Conservation (phyloP, 257 asterid species). For the Rauvolfia tetraphylla region DNA sequence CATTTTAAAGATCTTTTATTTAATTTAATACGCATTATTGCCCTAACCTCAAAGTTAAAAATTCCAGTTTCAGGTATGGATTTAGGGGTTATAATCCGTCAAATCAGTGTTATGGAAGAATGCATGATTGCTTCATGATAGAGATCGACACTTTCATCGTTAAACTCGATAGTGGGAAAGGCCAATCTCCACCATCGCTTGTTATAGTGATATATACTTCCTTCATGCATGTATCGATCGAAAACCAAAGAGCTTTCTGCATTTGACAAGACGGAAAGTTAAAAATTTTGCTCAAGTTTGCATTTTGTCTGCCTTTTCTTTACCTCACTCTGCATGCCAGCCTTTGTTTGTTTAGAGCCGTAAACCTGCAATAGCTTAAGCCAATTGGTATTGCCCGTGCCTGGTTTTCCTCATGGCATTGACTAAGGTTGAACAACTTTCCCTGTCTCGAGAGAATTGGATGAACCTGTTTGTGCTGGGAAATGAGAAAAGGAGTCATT, state of each 20-base stretch:
- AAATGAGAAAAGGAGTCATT: slow-evolving; percentile 6
- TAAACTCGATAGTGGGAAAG: slow-evolving; percentile 47
- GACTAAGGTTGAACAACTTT: neutral
- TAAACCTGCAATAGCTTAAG: neutral
- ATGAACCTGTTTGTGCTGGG: slow-evolving; percentile 15
- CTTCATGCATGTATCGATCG: slow-evolving; percentile 25
- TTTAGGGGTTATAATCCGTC: too few species aligned
- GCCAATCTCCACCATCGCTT: slow-evolving; percentile 38
- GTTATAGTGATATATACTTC: neutral
- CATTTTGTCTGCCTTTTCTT: slow-evolving; percentile 21
- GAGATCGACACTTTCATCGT: slow-evolving; percentile 54
- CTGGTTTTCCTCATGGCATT: neutral
- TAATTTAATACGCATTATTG: too few species aligned
- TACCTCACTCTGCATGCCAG: neutral
- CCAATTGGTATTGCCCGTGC: neutral
- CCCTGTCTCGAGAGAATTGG: slow-evolving; percentile 8
- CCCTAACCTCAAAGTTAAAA: too few species aligned
- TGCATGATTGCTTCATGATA: slow-evolving; percentile 29
- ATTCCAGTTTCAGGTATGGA: too few species aligned
- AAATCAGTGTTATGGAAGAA: slow-evolving; percentile 6
- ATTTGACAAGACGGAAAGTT: slow-evolving; percentile 40
- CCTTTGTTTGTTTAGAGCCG: slow-evolving; percentile 29
- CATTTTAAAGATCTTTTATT: too few species aligned
- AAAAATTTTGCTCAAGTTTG: slow-evolving; percentile 17
- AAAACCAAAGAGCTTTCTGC: slow-evolving; percentile 16